Evolutionary conservation across 306 rosid species (phyloP), one percentile per base, ranked within the genome.

Genomic region (Prunus salicina): DNA sequence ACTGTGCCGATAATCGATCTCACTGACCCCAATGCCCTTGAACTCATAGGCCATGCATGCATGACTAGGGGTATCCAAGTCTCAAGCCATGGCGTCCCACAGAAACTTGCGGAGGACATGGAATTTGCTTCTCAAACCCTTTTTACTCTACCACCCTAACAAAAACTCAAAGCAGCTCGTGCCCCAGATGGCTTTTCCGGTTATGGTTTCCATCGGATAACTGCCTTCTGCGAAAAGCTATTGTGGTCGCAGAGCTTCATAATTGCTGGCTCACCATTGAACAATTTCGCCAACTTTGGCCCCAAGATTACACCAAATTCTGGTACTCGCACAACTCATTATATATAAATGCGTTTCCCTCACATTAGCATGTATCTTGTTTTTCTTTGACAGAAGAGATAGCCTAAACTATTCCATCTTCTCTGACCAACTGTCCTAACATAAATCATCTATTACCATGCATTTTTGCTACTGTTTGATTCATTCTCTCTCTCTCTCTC

Each of bases 41-140:
- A 41, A 19, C 71, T 38, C 71, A 24, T 67, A 19, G 28, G 71
- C 13, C 71, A 67, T 67, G 53, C 71, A 18, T 67, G 53, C 11
- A 20, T 4, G 53, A 38, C 27, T 19, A 43, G 71, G 71, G 71
- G 71, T 15, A 19, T n/a, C n/a, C n/a, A n/a, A n/a, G n/a, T n/a
- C n/a, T n/a, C n/a, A n/a, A n/a, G n/a, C n/a, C n/a, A n/a, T n/a
- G n/a, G n/a, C n/a, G n/a, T n/a, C n/a, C n/a, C n/a, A n/a, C n/a
- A n/a, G n/a, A n/a, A n/a, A n/a, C n/a, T n/a, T n/a, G n/a, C n/a
- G n/a, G n/a, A n/a, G n/a, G n/a, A n/a, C n/a, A n/a, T n/a, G n/a
- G n/a, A n/a, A n/a, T n/a, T n/a, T n/a, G n/a, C n/a, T n/a, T n/a
- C n/a, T n/a, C n/a, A n/a, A 2, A 16, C 8, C 46, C 50, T 65